Conservation (phyloP, 768 basidiomycete species). For the Termitomyces sp. region DNA sequence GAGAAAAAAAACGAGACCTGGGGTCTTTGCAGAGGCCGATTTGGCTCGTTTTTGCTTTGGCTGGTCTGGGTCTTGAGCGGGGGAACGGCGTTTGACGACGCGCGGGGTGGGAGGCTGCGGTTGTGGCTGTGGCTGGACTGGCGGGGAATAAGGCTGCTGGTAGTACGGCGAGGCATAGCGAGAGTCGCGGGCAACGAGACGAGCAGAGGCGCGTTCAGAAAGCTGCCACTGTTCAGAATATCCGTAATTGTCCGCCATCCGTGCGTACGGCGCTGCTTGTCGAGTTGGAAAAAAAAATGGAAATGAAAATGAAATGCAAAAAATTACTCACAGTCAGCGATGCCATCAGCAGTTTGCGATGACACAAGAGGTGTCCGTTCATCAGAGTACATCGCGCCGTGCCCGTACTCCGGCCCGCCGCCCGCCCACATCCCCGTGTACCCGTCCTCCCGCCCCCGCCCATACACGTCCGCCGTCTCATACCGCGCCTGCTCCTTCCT, state of each 20-base stretch:
- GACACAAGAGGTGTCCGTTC: slow-evolving; percentile 37
- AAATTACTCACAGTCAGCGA: slow-evolving; percentile 30
- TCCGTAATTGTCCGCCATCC: slow-evolving; percentile 16
- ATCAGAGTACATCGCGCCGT: slow-evolving; percentile 45
- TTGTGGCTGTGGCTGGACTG: neutral
- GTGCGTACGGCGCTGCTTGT: neutral
- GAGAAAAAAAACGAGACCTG: neutral
- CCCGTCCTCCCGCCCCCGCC: slow-evolving; percentile 26
- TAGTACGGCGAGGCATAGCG: neutral
- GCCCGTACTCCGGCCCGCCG: neutral
- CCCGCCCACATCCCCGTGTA: slow-evolving; percentile 21
- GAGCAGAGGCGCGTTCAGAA: slow-evolving; percentile 54
- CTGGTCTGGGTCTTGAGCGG: slow-evolving; percentile 32
- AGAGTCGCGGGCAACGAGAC: slow-evolving; percentile 49
- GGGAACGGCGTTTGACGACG: slow-evolving; percentile 29
- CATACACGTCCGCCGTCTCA: slow-evolving; percentile 23
- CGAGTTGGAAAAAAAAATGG: too few relatives aligned
- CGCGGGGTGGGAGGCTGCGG: slow-evolving; percentile 3
- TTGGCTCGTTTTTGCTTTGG: slow-evolving; percentile 39
- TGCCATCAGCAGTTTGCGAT: too few relatives aligned
- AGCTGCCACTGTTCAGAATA: slow-evolving; percentile 37
- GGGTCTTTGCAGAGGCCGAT: slow-evolving; percentile 24
- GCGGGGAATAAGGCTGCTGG: slow-evolving; percentile 10
- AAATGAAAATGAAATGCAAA: neutral
- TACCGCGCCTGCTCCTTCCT: slow-evolving; percentile 23